Evolutionary conservation across 805 yeast species (phyloP), one percentile per base, ranked within the genome.

Genomic region (Ogataea methylovora): DNA sequence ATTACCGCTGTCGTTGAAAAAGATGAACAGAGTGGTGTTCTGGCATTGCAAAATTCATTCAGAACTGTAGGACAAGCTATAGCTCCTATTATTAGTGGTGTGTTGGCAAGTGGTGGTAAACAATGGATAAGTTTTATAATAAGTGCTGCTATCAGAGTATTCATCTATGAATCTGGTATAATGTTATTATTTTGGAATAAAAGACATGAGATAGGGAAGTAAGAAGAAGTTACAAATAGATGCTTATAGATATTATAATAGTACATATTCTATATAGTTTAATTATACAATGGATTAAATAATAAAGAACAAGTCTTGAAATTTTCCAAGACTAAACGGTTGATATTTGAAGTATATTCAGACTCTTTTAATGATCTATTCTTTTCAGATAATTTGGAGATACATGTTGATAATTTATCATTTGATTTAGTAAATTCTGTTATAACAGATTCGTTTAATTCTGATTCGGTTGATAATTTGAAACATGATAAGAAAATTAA

Each of bases 11-110:
- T 63, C 22, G 63, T 63, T 5, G 51, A 62, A 5, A 63, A 63
- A 19, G 45, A 51, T 22, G 67, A 63, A 35, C 46, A 71, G 32
- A 64, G 71, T 2, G 61, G 66, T 1, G 68, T 65, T 1, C 56
- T 69, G 36, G 65, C 65, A 1, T 60, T 67, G 54, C 68, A 62
- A 13, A 68, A 68, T 45, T 64, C 68, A 9, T 59, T 62, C 14
- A 58, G 67, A 37, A 66, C 69, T 1, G 32, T 65, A 32, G 65
- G 63, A 3, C 67, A 61, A 35, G 56, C 61, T 5, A 30, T 65
- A 24, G 71, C 73, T 2, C 75, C 73, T 5, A 39, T 60, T 4
- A 40, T 63, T 16, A 62, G 65, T 17, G 75, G 75, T 0, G 33
- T 49, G 24, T 43, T 67, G 34, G 56, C 72, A 2, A 53, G 58